Evolutionary conservation across 148 eudicot genomes (phyloP).

Genomic region (Fagopyrum homotropicum): DNA sequence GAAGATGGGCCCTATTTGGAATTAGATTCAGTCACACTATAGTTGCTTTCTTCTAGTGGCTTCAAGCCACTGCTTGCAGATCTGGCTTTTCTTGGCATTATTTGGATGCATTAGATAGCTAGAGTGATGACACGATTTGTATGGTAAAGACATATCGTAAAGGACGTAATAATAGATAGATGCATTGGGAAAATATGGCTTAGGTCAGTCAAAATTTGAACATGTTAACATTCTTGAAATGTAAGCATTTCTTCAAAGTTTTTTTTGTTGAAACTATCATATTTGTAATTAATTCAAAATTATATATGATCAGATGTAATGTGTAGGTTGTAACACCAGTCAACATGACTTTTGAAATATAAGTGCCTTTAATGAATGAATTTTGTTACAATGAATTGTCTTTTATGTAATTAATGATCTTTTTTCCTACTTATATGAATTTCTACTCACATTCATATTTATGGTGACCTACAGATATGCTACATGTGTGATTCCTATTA

Average conservation of each 20-base stretch:
- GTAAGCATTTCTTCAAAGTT: too few relatives aligned
- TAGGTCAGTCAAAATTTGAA: background rate
- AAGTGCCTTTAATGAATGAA: conserved; percentile 22
- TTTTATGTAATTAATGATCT: background rate
- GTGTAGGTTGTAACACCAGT: conserved; percentile 87
- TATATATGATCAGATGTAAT: background rate
- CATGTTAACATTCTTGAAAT: too few relatives aligned
- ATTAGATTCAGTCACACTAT: background rate
- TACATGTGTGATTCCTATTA: conserved; percentile 75
- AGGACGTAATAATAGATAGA: background rate
- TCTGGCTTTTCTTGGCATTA: background rate
- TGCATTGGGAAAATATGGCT: background rate
- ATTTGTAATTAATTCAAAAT: too few relatives aligned
- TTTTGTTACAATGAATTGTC: background rate
- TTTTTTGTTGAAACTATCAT: too few relatives aligned
- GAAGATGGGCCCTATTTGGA: background rate
- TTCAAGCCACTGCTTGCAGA: too few relatives aligned
- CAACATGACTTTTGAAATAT: conserved; percentile 92
- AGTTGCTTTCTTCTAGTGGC: background rate
- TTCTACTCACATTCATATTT: background rate
- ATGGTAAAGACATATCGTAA: too few relatives aligned
- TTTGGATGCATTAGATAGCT: background rate
- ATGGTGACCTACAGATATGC: conserved; percentile 39
- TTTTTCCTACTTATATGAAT: background rate
- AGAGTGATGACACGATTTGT: too few relatives aligned